Evolutionary conservation across 202 grass and related monocot genomes (phyloP).

Genomic region (Panicum virgatum): DNA sequence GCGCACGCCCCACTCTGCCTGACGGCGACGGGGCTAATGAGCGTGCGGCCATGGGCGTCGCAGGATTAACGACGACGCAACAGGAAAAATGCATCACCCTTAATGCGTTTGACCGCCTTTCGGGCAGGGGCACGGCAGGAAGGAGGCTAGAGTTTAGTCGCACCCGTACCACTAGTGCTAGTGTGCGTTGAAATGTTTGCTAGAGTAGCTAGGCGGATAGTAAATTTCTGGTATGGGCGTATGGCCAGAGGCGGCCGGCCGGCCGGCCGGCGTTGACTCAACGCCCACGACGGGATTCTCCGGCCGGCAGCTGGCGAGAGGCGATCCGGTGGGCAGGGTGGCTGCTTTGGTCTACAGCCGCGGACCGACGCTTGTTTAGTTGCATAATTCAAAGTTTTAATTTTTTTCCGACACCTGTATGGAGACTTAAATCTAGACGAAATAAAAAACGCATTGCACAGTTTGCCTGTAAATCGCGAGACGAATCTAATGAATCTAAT

Average conservation of each 20-base stretch:
- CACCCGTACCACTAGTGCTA: neutral
- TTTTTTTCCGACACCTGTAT: too few relatives aligned
- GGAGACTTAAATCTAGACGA: too few relatives aligned
- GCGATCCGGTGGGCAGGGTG: neutral
- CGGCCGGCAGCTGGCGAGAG: neutral
- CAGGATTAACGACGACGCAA: constrained; percentile 15
- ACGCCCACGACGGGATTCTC: neutral
- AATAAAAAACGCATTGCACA: too few relatives aligned
- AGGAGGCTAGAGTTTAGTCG: neutral
- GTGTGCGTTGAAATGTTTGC: neutral
- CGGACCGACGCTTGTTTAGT: too few relatives aligned
- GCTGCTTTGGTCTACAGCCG: neutral
- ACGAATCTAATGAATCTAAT: too few relatives aligned
- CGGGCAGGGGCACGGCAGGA: neutral
- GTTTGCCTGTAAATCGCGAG: too few relatives aligned
- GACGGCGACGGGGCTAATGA: neutral
- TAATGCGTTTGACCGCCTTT: constrained; percentile 10
- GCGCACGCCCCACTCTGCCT: neutral
- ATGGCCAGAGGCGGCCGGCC: constrained; percentile 9
- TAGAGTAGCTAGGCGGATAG: neutral
- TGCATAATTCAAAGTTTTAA: too few relatives aligned
- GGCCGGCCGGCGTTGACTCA: constrained; percentile 12
- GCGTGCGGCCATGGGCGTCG: neutral
- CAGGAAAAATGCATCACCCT: neutral
- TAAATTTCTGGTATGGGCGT: neutral